Percentiles rank a stretch among this genome's conserved stretches.
These are phyloP conservation scores for Ilyonectria mors-panacis DNA, from an alignment of 2,329 filamentous ascomycete species.

Conservation along the genomic window DNA sequence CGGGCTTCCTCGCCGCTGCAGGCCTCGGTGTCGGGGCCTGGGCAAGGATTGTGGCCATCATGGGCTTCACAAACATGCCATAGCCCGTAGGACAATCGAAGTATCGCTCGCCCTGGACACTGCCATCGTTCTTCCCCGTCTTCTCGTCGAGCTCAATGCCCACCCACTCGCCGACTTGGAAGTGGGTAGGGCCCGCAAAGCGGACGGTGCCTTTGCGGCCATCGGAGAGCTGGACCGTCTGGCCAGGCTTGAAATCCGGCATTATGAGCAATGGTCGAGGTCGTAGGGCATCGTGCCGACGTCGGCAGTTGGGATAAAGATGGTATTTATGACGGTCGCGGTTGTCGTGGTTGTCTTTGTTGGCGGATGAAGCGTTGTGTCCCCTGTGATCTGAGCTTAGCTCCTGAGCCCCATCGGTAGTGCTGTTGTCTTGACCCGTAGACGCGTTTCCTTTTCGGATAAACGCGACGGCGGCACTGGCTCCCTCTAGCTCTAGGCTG, in stretches of 20 bases:
- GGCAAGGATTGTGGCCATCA: constrained; percentile 74
- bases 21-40: constrained; percentile 60
- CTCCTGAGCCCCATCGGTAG: constrained; percentile 38
- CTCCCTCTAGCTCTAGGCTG: background rate
- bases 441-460: constrained; percentile 47
- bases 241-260: constrained; percentile 75
- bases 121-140: constrained; percentile 93
- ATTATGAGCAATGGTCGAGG: constrained; percentile 51
- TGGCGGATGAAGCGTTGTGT: constrained; percentile 20
- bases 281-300: constrained; percentile 53
- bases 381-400: constrained; percentile 17
- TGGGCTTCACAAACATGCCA: constrained; percentile 88
- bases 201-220: constrained; percentile 83
- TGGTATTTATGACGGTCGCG: constrained; percentile 12
- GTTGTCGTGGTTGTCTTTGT: constrained; percentile 19
- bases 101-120: constrained; percentile 88
- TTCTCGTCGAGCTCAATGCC: constrained; percentile 89
- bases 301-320: constrained; percentile 19
- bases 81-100: constrained; percentile 85
- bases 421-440: constrained; percentile 15
- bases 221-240: constrained; percentile 84
- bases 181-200: constrained; percentile 84
- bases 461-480: constrained; percentile 47
- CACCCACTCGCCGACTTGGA: constrained; percentile 88
- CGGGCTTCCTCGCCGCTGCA: constrained; percentile 55